Base-by-base conservation (phyloP, 495 filamentous ascomycete genomes). In the Polyplosphaeria fusca region DNA sequence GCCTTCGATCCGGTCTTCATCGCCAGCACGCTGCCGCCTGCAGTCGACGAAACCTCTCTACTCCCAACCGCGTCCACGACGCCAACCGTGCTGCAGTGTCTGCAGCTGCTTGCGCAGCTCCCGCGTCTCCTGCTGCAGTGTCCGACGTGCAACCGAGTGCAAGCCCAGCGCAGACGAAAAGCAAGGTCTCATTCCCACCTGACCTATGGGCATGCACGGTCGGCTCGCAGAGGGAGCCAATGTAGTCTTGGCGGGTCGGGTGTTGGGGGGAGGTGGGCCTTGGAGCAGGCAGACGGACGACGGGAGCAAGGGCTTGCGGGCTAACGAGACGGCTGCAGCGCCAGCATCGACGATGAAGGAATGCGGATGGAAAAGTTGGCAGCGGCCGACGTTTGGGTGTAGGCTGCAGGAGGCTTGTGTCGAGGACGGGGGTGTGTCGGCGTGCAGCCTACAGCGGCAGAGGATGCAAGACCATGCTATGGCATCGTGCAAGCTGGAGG, bases 111-210 rank as follows among this genome's bases (percentile, higher is more conserved):
- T 45, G 1, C 53, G 37, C n/a, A 35, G 47, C 12, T 28, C 25
- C 19, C 24, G 2, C 23, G 13, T 42, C 5, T 14, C 37, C 2
- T 18, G 18, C 13, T 25, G 18, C 9, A 18, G 4, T 88, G 85
- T 84, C 72, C 79, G 18, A 77, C 68, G 0, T 88, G 82, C 82
- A 83, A 82, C 60, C 69, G n/a, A 79, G 42, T 86, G 84, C 51
- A 69, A 71, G 3, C 70, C 69, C 14, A 87, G 84, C 52, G 66
- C 53, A 0, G 66, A 70, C 16, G 77, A 82, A 51, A 80, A 87
- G 67, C 72, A 83, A n/a, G 86, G 84, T 68, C 75, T 84, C n/a
- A 61, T 84, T 2, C 79, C 85, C 0, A 82, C 86, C 66, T 87
- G 83, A 82, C 85, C 84, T 0, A 73, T 77, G 63, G 84, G 84